Evolutionary conservation across 1,284 basidiomycete genomes (phyloP).

Genomic region (Rhodotorula glutinis): DNA sequence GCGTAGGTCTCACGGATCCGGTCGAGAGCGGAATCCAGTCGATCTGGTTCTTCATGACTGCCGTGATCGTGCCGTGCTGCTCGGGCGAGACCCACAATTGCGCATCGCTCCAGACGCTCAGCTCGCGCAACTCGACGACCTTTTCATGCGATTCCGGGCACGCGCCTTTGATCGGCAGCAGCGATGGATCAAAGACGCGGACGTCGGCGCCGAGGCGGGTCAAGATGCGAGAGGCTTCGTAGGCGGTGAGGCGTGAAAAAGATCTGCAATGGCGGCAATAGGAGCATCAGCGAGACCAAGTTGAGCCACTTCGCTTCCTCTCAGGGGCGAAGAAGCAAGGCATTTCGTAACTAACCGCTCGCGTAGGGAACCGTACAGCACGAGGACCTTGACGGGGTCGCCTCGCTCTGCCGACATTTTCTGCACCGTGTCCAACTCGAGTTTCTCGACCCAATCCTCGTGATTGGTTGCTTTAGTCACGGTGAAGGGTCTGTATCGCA

Average conservation of each 20-base stretch:
- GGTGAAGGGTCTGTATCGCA: constrained; percentile 31
- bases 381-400: constrained; percentile 41
- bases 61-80: constrained; percentile 49
- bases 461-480: constrained; percentile 4
- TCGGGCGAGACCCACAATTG: constrained; percentile 50
- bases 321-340: too few relatives aligned
- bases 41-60: constrained; percentile 50
- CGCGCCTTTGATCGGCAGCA: constrained; percentile 50
- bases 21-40: constrained; percentile 49
- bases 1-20: constrained; percentile 50
- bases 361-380: constrained; percentile 47
- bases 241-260: constrained; percentile 48
- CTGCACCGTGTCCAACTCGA: constrained; percentile 41
- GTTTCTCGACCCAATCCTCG: constrained; percentile 44
- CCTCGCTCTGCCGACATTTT: constrained; percentile 32
- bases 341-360: constrained; percentile 46
- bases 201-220: constrained; percentile 48
- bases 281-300: too few relatives aligned
- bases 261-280: constrained; percentile 42
- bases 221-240: constrained; percentile 48
- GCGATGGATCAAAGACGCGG: constrained; percentile 46
- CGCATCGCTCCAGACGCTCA: constrained; percentile 43
- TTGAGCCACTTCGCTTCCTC: too few relatives aligned
- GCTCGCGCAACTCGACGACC: constrained; percentile 46
- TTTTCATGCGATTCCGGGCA: constrained; percentile 42